Evolutionary conservation across 2,329 filamentous ascomycete genomes (phyloP), one percentile per base, ranked within the genome.

Genomic region (Colletotrichum spinosum): DNA sequence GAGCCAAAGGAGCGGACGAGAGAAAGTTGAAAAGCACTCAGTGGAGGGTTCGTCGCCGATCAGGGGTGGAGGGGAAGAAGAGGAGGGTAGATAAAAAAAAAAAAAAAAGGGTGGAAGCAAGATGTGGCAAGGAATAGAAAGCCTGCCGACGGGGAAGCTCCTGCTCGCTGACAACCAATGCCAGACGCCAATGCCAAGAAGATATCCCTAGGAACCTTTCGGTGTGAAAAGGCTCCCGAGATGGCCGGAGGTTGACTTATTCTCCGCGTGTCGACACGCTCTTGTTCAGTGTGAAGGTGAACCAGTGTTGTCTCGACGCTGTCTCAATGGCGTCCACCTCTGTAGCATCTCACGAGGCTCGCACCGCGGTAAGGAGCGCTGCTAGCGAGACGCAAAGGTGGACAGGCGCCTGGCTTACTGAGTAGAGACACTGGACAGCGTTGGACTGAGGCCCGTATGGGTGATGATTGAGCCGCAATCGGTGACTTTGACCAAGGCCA

Each of bases 381-480:
- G 45, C 50, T 37, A 10, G 48, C 34, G 25, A 25, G 25, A 25
- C 5, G 25, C 25, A 25, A 25, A 39, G 45, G 38, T 35, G 51
- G 58, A 45, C 58, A 53, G 37, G 46, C n/a, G 52, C 44, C 35
- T 8, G 13, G 34, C 17, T 46, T 38, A 17, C 17, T 17, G 17
- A 17, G 17, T 17, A 53, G 38, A 62, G 42, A 62, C 52, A 53
- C 58, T 25, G 33, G 34, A 42, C 39, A 39, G 46, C 45, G 34
- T 48, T 34, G 37, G 15, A 48, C 35, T 15, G 15, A 52, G 58
- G 25, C 25, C 25, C 25, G 25, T 25, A 25, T 25, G 25, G 25
- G 25, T 25, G 25, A 25, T 42, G 57, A 41, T 54, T 57, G 63
- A 65, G 63, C 58, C 58, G 63, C 58, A 65, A 45, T 39, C 42